phyloP scores from a whole-genome alignment of 1,284 basidiomycete species.

The Flammula alnicola region DNA sequence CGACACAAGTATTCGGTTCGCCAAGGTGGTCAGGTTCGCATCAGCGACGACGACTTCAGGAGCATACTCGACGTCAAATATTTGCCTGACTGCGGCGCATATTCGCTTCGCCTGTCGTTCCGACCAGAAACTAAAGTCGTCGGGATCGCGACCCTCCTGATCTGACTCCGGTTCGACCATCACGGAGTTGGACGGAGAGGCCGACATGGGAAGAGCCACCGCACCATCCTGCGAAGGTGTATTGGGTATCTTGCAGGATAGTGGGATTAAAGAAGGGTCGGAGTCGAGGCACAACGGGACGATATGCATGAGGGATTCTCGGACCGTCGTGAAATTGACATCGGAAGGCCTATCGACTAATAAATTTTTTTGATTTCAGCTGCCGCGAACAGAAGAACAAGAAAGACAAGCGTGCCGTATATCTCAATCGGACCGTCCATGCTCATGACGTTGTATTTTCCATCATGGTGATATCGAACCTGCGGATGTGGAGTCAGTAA shows the following conservation, averaged over 20 bases:
- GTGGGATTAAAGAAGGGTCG: slow-evolving; percentile 81
- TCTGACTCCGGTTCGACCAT: slow-evolving; percentile 31
- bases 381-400: slow-evolving; percentile 10
- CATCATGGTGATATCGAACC: slow-evolving; percentile 89
- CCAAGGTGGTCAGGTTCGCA: slow-evolving; percentile 85
- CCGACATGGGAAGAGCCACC: slow-evolving; percentile 17
- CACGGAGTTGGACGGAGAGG: slow-evolving; percentile 11
- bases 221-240: slow-evolving; percentile 18
- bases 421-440: slow-evolving; percentile 86
- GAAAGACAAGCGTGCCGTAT: slow-evolving; percentile 60
- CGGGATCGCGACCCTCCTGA: slow-evolving; percentile 66
- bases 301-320: slow-evolving; percentile 71
- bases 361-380: slow-evolving; percentile 13
- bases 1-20: slow-evolving; percentile 84
- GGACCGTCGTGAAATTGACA: slow-evolving; percentile 68
- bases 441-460: slow-evolving; percentile 95
- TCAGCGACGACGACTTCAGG: slow-evolving; percentile 92
- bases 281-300: slow-evolving; percentile 88
- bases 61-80: slow-evolving; percentile 88
- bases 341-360: slow-evolving; percentile 72
- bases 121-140: slow-evolving; percentile 96
- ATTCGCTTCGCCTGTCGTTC: slow-evolving; percentile 89
- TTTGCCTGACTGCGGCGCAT: slow-evolving; percentile 74
- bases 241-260: slow-evolving; percentile 61
- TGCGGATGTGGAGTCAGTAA: slow-evolving; percentile 30